A percentile compares a stretch with the other conserved stretches of the same genome.
These are phyloP conservation scores for Penicillium sp. DNA, from an alignment of 2,329 filamentous ascomycete genomes.

Conservation along the genomic window DNA sequence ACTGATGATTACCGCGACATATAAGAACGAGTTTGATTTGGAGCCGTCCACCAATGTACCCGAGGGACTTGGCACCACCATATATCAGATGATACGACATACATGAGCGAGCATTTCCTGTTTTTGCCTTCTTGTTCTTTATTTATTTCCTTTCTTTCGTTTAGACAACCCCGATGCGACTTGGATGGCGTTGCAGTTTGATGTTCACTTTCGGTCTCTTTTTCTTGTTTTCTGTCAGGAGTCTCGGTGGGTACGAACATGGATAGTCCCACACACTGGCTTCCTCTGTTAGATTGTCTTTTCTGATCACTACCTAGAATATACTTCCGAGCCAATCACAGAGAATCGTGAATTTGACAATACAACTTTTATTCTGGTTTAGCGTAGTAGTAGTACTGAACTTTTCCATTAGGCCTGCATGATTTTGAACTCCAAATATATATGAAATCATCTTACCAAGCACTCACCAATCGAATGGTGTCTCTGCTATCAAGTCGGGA, in stretches of 20 bases:
- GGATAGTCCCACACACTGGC: background rate
- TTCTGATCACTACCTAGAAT: background rate
- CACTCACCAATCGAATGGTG: too few relatives aligned
- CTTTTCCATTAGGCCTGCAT: too few relatives aligned
- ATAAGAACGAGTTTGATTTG: background rate
- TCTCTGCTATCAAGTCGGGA: too few relatives aligned
- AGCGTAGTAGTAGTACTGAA: too few relatives aligned
- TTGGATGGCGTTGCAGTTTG: conserved; percentile 6
- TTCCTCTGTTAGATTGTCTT: background rate
- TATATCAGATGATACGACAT: conserved; percentile 6
- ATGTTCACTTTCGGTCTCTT: background rate
- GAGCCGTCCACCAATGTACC: background rate
- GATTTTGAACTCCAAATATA: too few relatives aligned
- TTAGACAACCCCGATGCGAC: conserved; percentile 1
- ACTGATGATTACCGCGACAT: background rate
- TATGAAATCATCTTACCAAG: too few relatives aligned
- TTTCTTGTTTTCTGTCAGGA: background rate
- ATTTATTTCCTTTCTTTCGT: background rate
- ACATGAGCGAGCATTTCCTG: conserved; percentile 9
- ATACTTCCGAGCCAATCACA: background rate
- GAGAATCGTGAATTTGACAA: too few relatives aligned
- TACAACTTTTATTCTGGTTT: too few relatives aligned
- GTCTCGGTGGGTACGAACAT: background rate
- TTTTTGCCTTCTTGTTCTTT: background rate
- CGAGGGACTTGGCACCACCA: background rate